Base-by-base conservation (phyloP, 768 basidiomycete genomes). In the Leccinum broughii region DNA sequence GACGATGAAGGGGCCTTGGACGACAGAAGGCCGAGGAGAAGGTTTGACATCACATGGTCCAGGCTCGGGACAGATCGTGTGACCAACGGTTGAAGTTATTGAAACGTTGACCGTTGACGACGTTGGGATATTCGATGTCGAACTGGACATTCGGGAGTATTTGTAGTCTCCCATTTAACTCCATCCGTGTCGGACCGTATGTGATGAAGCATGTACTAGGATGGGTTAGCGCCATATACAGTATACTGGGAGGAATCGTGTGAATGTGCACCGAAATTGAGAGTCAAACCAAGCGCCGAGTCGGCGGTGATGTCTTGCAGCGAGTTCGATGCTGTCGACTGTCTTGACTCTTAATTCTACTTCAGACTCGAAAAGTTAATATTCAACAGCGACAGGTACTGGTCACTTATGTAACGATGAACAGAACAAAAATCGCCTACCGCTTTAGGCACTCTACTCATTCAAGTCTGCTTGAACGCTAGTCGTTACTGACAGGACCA, bases 381-480 rank as follows among this genome's bases (percentile, higher is more conserved):
- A 6, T 11, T 48, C 20, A 46, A 6, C 20, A 20, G 22, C 6
- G 13, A 53, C 13, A 30, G 10, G 30, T 30, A 11, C 26, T 30
- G 26, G 10, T 30, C 15, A 14, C 13, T 35, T n/a, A n/a, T n/a
- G n/a, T 13, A 28, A 48, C 20, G 20, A 48, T 24, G 13, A 34
- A 14, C 32, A 22, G 32, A 52, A 52, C n/a, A 51, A 28, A 55
- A 55, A 59, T n/a, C 14, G 6, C 34, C 15, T 54, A 35, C 34
- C 58, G 59, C 63, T 52, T 55, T 59, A 48, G 44, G 44, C 11
- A 22, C 3, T 41, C 17, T 10, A 48, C 46, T 48, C 24, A 48
- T 48, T 48, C 28, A 28, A 28, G 46, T 48, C 22, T 48, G 9
- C 3, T 37, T 15, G 15, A 9, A n/a, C 17, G 8, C 17, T n/a